Conservation (phyloP, 2,329 filamentous ascomycete genomes). For the Pseudogymnoascus sp. region DNA sequence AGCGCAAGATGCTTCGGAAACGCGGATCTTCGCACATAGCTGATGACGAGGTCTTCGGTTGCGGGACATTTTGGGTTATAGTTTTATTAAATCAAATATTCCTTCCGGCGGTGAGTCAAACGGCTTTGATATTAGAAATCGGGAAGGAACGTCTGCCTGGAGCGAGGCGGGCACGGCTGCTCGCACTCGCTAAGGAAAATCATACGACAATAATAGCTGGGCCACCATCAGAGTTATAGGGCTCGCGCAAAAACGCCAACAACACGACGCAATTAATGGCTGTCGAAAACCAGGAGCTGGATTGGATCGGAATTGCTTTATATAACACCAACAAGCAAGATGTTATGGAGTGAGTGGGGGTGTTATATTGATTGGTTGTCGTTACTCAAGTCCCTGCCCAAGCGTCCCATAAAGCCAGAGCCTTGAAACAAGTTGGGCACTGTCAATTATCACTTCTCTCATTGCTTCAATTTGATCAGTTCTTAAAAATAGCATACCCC, state of each 20-base stretch:
- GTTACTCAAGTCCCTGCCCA: neutral
- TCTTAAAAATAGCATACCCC: neutral
- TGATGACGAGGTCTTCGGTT: neutral
- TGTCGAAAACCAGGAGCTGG: neutral
- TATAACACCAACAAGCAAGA: neutral
- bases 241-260: neutral
- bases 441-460: neutral
- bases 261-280: neutral
- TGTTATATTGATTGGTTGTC: neutral
- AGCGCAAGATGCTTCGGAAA: neutral
- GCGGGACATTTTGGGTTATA: neutral
- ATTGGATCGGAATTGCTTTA: neutral
- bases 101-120: neutral
- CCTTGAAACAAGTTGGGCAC: neutral
- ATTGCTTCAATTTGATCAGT: neutral
- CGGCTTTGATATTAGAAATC: neutral
- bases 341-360: neutral
- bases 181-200: neutral
- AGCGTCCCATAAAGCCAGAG: neutral
- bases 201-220: neutral
- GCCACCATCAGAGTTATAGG: neutral
- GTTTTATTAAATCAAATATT: neutral
- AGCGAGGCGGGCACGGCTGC: neutral
- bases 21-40: neutral
- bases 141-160: neutral